A percentile compares a stretch with the other conserved stretches of the same genome.
phyloP scores from a whole-genome alignment of 768 basidiomycete genomes.

The Suillus subalutaceus region DNA sequence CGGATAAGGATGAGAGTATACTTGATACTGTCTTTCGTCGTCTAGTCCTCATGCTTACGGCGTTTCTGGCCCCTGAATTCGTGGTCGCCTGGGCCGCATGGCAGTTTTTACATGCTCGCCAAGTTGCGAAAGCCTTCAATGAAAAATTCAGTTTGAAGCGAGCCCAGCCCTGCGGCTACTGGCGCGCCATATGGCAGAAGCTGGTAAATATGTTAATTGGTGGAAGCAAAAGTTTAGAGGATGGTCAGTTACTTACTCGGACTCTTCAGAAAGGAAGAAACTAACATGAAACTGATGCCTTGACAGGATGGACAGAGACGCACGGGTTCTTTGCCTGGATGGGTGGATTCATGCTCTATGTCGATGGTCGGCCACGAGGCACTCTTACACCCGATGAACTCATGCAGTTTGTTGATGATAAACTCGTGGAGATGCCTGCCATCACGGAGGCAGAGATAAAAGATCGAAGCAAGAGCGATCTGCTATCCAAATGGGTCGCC shows the following conservation, averaged over 20 bases:
- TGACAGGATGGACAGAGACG: neutral
- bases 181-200: neutral
- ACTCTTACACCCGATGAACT: neutral
- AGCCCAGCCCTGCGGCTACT: neutral
- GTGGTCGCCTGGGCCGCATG: neutral
- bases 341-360: neutral
- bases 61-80: constrained; percentile 7
- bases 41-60: constrained; percentile 22
- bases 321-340: neutral
- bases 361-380: neutral
- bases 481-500: neutral
- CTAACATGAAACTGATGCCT: neutral
- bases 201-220: neutral
- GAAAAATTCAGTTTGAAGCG: neutral
- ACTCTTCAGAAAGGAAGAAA: neutral
- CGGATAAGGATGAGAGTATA: constrained; percentile 16
- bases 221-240: neutral
- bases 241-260: neutral
- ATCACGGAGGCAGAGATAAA: neutral
- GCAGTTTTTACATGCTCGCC: constrained; percentile 25
- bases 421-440: neutral
- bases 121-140: neutral
- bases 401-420: neutral
- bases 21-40: constrained; percentile 7
- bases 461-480: neutral